These are phyloP conservation scores for Alloascoidea africana DNA, from an alignment of 805 yeast species.

Conservation along the genomic window DNA sequence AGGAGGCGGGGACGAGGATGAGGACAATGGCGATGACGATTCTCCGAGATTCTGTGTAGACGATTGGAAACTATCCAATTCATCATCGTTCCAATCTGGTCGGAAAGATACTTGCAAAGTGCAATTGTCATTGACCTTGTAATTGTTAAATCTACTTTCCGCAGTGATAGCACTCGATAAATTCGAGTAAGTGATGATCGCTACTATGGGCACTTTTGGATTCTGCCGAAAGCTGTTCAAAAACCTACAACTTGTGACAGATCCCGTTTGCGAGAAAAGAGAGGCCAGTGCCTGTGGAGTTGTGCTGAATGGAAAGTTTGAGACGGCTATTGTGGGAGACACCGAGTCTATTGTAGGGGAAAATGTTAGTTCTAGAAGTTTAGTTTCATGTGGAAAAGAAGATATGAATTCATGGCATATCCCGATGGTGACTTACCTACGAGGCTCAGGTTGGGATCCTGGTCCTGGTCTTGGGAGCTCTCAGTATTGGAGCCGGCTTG, in stretches of 20 bases:
- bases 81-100: neutral
- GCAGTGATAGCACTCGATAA: neutral
- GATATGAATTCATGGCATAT: neutral
- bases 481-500: too few species aligned
- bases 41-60: neutral
- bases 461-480: too few species aligned
- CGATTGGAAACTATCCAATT: neutral
- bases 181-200: neutral
- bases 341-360: neutral
- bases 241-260: neutral
- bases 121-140: neutral
- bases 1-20: neutral
- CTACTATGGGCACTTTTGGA: neutral
- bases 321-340: neutral
- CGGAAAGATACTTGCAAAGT: neutral
- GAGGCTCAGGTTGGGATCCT: neutral
- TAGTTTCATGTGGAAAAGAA: too few species aligned
- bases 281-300: constrained; percentile 1
- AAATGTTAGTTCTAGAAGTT: neutral
- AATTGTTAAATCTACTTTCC: neutral
- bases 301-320: neutral
- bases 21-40: neutral
- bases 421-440: neutral
- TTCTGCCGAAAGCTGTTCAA: neutral
- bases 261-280: neutral